These are phyloP conservation scores for Butyriboletus appendiculatus DNA, from an alignment of 1,284 basidiomycete genomes.

Conservation along the genomic window DNA sequence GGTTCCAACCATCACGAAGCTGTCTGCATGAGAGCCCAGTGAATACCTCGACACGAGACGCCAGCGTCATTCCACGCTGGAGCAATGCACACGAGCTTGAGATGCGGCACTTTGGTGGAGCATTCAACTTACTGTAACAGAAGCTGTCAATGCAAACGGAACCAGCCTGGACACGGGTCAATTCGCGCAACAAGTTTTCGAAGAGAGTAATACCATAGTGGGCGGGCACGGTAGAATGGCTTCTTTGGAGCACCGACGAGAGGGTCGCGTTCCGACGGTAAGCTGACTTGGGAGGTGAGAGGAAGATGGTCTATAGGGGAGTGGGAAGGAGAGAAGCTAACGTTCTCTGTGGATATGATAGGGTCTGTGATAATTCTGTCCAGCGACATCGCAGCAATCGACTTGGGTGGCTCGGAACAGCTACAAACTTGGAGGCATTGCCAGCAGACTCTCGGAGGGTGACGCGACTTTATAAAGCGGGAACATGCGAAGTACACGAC, in stretches of 20 bases:
- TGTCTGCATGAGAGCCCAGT: conserved; percentile 73
- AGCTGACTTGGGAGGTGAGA: conserved; percentile 4
- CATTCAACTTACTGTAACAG: conserved; percentile 55
- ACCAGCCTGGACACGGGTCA: conserved; percentile 55
- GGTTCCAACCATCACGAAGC: conserved; percentile 47
- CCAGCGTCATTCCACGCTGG: conserved; percentile 78
- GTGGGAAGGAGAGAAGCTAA: conserved; percentile 25
- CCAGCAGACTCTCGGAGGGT: neutral
- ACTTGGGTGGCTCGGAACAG: neutral
- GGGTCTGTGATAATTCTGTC: conserved; percentile 37
- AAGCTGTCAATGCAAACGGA: conserved; percentile 67
- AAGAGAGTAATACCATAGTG: conserved; percentile 50
- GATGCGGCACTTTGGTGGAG: neutral
- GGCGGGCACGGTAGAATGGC: conserved; percentile 66
- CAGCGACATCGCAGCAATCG: conserved; percentile 22
- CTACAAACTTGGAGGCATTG: conserved; percentile 7
- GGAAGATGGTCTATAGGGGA: conserved; percentile 23
- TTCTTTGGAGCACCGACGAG: conserved; percentile 38
- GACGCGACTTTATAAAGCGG: conserved; percentile 29
- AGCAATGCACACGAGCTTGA: neutral
- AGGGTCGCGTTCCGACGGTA: conserved; percentile 31
- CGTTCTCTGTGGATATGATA: conserved; percentile 38
- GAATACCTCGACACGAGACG: conserved; percentile 74
- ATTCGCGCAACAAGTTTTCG: conserved; percentile 10
- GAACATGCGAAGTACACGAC: conserved; percentile 27